Evolutionary conservation across 768 basidiomycete species (phyloP), one percentile per base, ranked within the genome.

Genomic region (Tricholoma sp.): DNA sequence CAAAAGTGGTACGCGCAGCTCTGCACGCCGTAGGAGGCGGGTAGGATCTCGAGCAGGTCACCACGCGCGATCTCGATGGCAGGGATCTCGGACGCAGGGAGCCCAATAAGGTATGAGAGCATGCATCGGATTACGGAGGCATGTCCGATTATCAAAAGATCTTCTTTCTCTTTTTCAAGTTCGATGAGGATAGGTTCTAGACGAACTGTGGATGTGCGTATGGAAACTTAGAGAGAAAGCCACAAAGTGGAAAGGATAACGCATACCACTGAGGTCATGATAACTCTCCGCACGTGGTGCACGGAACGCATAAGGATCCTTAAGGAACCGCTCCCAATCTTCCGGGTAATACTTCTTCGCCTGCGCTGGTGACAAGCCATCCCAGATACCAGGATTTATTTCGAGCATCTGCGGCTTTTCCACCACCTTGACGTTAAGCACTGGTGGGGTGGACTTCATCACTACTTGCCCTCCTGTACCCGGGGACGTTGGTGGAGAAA

Each of bases 311-410:
- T 98, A 98, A 1, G 96, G 96, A 66, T 99, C 96, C 64, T 86
- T 88, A 47, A 89, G 76, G 75, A 96, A 95, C 22, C 93, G 79
- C 60, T 89, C 89, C 91, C 91, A 98, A 68, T 99, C 97, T 54
- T 88, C 89, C 0, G 96, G 91, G 69, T 95, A 98, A 64, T 85
- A 86, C 70, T 86, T 88, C 69, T 86, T 85, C 18, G 93, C 94
- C 66, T 96, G 88, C 61, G 92, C 90, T 0, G 91, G 88, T 1
- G 88, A 90, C 37, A 98, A 79, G 0, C 97, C 97, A 69, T 98
- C 97, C 94, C 95, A 97, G 16, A 98, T 86, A 6, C 89, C 96
- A 52, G 95, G 96, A 66, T 99, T 99, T 67, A 98, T 97, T 76
- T 99, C 97, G 52, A 86, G 79, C 95, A 98, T 98, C 72, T 95